Base-by-base conservation (phyloP, 768 basidiomycete species). In the Mycena rebaudengoi region DNA sequence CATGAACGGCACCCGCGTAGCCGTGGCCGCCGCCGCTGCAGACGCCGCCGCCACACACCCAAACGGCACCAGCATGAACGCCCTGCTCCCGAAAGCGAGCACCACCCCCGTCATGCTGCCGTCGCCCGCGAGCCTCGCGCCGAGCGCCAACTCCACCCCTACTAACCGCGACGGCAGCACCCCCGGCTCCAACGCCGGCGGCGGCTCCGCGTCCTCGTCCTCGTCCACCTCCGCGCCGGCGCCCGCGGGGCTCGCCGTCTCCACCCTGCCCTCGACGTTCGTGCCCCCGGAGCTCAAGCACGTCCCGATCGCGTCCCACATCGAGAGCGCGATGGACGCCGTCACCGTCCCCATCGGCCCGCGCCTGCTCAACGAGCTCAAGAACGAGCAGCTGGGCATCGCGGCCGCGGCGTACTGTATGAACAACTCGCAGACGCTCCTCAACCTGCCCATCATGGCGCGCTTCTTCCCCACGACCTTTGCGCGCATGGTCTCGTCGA, bases 131-230 rank as follows among this genome's bases (percentile, higher is more conserved):
- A 91, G 88, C 72, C 88, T 89, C 60, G 86, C 82, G 13, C 80
- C 88, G 68, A 94, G 91, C 69, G 86, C 90, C 54, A 91, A 91
- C 67, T 93, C 91, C 14, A 94, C 91, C 0, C 92, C 92, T 10
- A 88, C 86, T 35, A 86, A 83, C 63, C 84, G 85, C 53, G 84
- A 86, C 48, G 83, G 79, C 32, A 80, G 82, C 33, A 89, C 89
- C 2, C 88, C 88, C 18, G 84, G 80, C 65, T 68, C 66, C 5
- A 75, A 68, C 44, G 70, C 49, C 30, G 75, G 76, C n/a, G n/a
- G n/a, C n/a, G n/a, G n/a, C n/a, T n/a, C n/a, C n/a, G n/a, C n/a
- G n/a, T n/a, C n/a, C 52, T 73, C 81, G 33, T 62, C 74, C 13
- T 69, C 76, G 26, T 64, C 77, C 40, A 69, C 79, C 30, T 64